Conservation (phyloP, 2,329 filamentous ascomycete genomes). For the Botryotinia globosa region DNA sequence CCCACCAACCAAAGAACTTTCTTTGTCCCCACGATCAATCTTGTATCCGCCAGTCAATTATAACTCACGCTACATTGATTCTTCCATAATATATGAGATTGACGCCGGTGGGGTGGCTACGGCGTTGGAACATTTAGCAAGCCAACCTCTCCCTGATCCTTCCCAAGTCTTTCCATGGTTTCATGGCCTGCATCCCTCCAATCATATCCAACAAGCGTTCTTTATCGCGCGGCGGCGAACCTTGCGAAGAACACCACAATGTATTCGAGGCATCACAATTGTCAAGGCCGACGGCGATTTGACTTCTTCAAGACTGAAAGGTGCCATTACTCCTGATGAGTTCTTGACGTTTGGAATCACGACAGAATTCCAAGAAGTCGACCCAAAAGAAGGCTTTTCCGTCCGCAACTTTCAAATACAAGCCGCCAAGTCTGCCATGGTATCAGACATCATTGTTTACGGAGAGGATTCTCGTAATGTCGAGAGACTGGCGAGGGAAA, state of each 20-base stretch:
- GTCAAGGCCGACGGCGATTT: constrained; percentile 88
- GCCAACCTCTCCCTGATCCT: constrained; percentile 79
- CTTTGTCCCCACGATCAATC: constrained; percentile 61
- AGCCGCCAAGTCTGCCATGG: constrained; percentile 77
- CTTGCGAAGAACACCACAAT: constrained; percentile 68
- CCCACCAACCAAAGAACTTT: constrained; percentile 55
- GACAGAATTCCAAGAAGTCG: constrained; percentile 68
- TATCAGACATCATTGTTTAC: constrained; percentile 92
- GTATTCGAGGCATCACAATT: constrained; percentile 76
- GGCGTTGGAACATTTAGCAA: constrained; percentile 72
- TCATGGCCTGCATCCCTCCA: constrained; percentile 85
- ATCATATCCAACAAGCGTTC: constrained; percentile 85
- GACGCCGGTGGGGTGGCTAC: constrained; percentile 64
- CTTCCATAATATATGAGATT: constrained; percentile 68
- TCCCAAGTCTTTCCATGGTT: constrained; percentile 94
- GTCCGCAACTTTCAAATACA: constrained; percentile 98
- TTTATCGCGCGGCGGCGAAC: constrained; percentile 75
- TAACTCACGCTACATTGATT: constrained; percentile 49
- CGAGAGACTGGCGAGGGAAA: constrained; percentile 62
- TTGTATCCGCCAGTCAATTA: constrained; percentile 71
- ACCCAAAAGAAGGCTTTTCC: constrained; percentile 87
- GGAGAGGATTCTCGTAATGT: constrained; percentile 65
- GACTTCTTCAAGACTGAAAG: constrained; percentile 72
- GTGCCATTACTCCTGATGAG: constrained; percentile 79
- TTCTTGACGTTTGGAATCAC: constrained; percentile 52